Conservation (phyloP, 805 yeast species). For the Cephaloascus albidus region DNA sequence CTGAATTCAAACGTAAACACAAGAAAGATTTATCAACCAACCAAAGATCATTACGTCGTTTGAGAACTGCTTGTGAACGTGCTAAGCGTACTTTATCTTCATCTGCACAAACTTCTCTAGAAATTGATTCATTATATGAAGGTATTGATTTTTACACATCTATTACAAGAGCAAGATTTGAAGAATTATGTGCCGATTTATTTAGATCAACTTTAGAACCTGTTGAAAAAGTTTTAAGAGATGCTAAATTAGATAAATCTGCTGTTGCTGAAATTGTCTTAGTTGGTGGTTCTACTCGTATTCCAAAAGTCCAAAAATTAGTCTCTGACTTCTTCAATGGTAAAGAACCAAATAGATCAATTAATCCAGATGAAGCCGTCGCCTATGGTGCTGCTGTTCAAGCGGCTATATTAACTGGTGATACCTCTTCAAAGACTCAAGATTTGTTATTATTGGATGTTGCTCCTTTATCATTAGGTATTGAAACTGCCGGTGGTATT, state of each 20-base stretch:
- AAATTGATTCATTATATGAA: constrained; percentile 38
- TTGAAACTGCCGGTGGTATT: constrained; percentile 35
- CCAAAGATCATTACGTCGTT: constrained; percentile 41
- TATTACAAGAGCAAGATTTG: constrained; percentile 42
- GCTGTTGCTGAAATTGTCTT: constrained; percentile 37
- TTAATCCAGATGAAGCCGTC: constrained; percentile 43
- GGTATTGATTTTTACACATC: constrained; percentile 41
- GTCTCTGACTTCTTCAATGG: constrained; percentile 41
- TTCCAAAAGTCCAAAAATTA: constrained; percentile 41
- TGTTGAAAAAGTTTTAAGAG: constrained; percentile 40
- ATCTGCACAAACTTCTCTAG: constrained; percentile 40
- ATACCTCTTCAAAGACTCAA: constrained; percentile 35
- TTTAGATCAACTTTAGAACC: constrained; percentile 41
- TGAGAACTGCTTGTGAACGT: constrained; percentile 44
- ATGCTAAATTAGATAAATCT: constrained; percentile 31
- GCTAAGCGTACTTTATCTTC: constrained; percentile 42
- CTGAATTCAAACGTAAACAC: constrained; percentile 37
- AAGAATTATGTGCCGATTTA: constrained; percentile 39
- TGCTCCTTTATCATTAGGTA: constrained; percentile 34
- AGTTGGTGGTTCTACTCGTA: constrained; percentile 45
- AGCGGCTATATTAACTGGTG: constrained; percentile 38
- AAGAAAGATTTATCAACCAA: constrained; percentile 35
- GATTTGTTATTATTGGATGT: constrained; percentile 35
- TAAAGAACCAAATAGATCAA: constrained; percentile 39
- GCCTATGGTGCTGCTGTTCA: constrained; percentile 43